Evolutionary conservation across 163 green algal genomes (phyloP).

Genomic region (Chlamydomonas reinhardtii): DNA sequence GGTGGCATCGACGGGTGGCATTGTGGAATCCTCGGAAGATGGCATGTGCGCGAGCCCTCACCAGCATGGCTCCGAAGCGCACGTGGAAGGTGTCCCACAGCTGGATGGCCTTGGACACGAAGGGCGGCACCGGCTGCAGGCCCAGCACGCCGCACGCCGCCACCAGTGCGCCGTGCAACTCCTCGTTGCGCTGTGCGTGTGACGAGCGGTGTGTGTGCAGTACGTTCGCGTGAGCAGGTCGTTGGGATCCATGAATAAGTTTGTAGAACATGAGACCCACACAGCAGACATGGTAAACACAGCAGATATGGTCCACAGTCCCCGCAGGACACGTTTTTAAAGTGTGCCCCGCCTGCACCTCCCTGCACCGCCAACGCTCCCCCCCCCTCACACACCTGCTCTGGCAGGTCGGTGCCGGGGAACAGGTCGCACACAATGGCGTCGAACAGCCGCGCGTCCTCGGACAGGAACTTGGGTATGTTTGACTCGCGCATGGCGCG

Average conservation of each 20-base stretch:
- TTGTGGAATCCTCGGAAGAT: no score
- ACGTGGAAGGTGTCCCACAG: slow-evolving; percentile 84
- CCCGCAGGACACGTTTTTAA: no score
- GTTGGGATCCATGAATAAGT: no score
- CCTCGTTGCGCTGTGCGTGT: slow-evolving; percentile 19
- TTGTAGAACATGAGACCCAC: no score
- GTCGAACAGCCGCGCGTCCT: slow-evolving; percentile 79
- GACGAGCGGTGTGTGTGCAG: no score
- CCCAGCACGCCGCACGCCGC: not conserved
- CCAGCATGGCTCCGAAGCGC: slow-evolving; percentile 85
- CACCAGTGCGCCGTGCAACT: slow-evolving; percentile 29
- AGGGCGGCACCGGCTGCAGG: slow-evolving; percentile 51
- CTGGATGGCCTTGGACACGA: slow-evolving; percentile 67
- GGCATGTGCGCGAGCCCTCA: slow-evolving; percentile 39
- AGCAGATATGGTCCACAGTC: no score
- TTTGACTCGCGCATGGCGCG: slow-evolving; percentile 76
- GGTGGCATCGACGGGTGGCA: no score
- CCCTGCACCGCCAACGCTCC: no score
- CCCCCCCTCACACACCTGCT: slow-evolving; percentile 23
- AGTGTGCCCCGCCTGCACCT: no score
- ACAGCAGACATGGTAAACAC: no score
- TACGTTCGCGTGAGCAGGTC: no score
- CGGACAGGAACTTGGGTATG: slow-evolving; percentile 26
- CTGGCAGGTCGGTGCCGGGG: slow-evolving; percentile 68
- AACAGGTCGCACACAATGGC: slow-evolving; percentile 86